Base-by-base conservation (phyloP, 257 asterid species). In the Knoxia roxburghii region DNA sequence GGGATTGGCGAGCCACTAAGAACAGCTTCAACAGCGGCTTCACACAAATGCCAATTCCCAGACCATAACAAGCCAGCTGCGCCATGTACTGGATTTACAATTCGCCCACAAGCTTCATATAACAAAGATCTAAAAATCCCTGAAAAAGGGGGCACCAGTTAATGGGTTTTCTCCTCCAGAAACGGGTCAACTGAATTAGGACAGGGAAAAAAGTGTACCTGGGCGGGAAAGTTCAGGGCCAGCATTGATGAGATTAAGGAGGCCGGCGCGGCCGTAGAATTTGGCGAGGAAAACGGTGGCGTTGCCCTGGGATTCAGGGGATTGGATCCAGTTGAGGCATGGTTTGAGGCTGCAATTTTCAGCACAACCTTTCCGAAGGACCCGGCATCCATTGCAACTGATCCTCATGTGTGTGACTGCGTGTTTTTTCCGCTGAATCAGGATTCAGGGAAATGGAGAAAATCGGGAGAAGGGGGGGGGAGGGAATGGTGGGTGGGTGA, bases 381-480 rank as follows among this genome's bases (percentile, higher is more conserved):
- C 81, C 26, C 85, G 80, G 67, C 85, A 81, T 12, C 85, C 85
- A 60, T 81, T 81, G 65, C 85, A 81, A 61, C 85, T 81, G 80
- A 81, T 66, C 67, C 85, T 73, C 81, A 78, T 75, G 60, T 5
- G 48, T 43, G 48, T 53, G 57, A 57, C 40, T 33, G 57, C 29
- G 46, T 27, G 52, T 3, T 15, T 29, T 24, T 51, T n/a, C n/a
- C n/a, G n/a, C n/a, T n/a, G n/a, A n/a, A n/a, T n/a, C n/a, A n/a
- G 17, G 29, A 21, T 17, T 2, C 7, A 40, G 45, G 45, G 10
- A 10, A 13, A 40, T 6, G 61, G 4, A 0, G 30, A 7, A 64
- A 32, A 27, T 40, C 7, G n/a, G n/a, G n/a, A n/a, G n/a, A n/a
- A n/a, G n/a, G n/a, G n/a, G n/a, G n/a, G n/a, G n/a, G n/a, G n/a